Conservation (phyloP, 805 yeast genomes). For the Jamesozyma spencerorum region DNA sequence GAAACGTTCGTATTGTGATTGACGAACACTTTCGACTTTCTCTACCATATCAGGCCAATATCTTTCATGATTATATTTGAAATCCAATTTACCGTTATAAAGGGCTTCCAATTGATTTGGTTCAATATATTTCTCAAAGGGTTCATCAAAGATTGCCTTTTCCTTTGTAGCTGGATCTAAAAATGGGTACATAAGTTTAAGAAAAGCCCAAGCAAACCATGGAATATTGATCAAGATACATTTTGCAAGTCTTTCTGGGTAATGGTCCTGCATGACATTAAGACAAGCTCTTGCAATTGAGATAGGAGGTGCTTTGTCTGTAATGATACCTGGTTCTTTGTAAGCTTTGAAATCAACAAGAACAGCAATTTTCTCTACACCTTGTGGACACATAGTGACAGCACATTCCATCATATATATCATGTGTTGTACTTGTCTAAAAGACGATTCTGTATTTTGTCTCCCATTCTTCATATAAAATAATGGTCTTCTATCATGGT, state of each 20-base stretch:
- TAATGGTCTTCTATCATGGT: conserved; percentile 44
- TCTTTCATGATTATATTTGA: conserved; percentile 42
- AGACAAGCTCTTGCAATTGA: conserved; percentile 42
- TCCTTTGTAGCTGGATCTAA: conserved; percentile 51
- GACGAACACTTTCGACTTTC: conserved; percentile 34
- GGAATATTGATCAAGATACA: conserved; percentile 49
- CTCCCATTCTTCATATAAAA: conserved; percentile 44
- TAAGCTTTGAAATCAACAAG: conserved; percentile 46
- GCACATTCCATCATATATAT: conserved; percentile 50
- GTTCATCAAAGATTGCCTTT: conserved; percentile 49
- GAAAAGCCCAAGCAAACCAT: conserved; percentile 47
- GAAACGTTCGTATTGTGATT: conserved; percentile 32
- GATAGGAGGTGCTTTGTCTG: conserved; percentile 41
- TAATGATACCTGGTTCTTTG: conserved; percentile 28
- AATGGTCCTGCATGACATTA: conserved; percentile 46
- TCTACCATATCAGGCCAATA: conserved; percentile 45
- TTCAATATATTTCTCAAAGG: conserved; percentile 47
- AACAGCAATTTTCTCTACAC: conserved; percentile 46
- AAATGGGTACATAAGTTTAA: conserved; percentile 48
- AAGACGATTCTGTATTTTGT: conserved; percentile 45
- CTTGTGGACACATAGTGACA: conserved; percentile 47
- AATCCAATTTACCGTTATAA: conserved; percentile 40
- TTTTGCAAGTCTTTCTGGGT: conserved; percentile 49
- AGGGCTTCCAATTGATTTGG: conserved; percentile 41
- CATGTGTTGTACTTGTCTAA: conserved; percentile 46